These are phyloP conservation scores for Epichloe sibirici DNA, from an alignment of 2,329 filamentous ascomycete species.

Conservation along the genomic window DNA sequence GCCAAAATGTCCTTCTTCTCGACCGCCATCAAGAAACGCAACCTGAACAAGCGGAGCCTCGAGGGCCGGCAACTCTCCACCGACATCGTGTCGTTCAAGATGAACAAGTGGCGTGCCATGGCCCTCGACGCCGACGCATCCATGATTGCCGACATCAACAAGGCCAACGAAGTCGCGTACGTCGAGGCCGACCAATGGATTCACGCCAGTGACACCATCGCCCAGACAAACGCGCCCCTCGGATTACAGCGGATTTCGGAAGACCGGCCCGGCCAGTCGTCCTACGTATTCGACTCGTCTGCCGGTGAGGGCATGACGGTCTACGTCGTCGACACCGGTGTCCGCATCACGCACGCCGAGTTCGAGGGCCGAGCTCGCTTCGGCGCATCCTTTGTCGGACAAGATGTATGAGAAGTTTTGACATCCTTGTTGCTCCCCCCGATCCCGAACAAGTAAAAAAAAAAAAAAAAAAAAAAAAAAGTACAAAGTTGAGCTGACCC, in stretches of 20 bases:
- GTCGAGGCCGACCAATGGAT: conserved; percentile 42
- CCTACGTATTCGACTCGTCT: conserved; percentile 36
- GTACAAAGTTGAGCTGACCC: not conserved
- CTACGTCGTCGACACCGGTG: conserved; percentile 56
- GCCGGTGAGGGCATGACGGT: conserved; percentile 44
- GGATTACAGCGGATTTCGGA: conserved; percentile 43
- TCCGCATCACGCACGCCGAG: conserved; percentile 41
- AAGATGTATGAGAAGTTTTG: conserved; percentile 21
- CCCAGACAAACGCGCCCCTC: conserved; percentile 40
- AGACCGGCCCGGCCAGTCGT: conserved; percentile 16
- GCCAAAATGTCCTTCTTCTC: conserved; percentile 37
- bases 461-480: too few species aligned
- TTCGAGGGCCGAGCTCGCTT: conserved; percentile 43
- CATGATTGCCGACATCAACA: conserved; percentile 37
- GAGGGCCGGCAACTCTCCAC: conserved; percentile 36
- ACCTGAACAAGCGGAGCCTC: conserved; percentile 38
- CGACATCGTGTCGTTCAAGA: conserved; percentile 31
- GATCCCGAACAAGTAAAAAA: not conserved
- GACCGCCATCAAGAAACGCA: conserved; percentile 41
- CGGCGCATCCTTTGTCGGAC: conserved; percentile 39
- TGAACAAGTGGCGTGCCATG: conserved; percentile 41
- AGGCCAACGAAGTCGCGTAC: conserved; percentile 36
- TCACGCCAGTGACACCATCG: conserved; percentile 28
- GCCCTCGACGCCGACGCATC: conserved; percentile 37
- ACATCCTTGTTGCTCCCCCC: conserved; percentile 6